Conservation (phyloP, 2,329 filamentous ascomycete species). For the Talaromyces rugulosus region DNA sequence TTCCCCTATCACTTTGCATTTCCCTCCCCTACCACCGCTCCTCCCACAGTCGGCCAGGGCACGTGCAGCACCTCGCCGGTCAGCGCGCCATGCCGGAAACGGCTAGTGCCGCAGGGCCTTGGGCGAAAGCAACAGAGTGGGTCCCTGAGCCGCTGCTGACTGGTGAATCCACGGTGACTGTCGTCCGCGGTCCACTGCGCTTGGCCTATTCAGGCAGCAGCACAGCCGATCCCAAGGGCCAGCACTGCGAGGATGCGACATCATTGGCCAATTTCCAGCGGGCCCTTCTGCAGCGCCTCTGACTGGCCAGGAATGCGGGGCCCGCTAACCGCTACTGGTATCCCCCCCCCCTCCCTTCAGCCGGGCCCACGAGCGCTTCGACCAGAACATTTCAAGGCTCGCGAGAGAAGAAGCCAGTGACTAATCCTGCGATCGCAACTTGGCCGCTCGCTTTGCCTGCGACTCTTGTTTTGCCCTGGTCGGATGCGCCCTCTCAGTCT, state of each 20-base stretch:
- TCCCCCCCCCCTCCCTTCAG: neutral
- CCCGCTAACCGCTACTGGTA: neutral
- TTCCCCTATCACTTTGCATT: neutral
- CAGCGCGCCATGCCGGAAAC: neutral
- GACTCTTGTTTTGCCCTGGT: neutral
- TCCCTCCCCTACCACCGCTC: neutral
- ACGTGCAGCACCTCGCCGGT: constrained; percentile 6
- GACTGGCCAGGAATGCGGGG: neutral
- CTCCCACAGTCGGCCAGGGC: neutral
- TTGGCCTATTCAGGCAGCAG: neutral
- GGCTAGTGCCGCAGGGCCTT: neutral
- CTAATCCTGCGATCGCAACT: neutral
- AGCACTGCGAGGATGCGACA: neutral
- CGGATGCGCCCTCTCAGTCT: neutral
- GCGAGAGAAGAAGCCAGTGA: neutral
- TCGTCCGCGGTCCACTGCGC: neutral
- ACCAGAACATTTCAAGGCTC: neutral
- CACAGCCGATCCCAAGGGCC: constrained; percentile 1
- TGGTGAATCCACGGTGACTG: neutral
- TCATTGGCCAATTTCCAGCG: neutral
- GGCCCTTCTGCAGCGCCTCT: neutral
- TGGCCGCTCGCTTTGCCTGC: neutral
- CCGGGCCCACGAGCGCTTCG: neutral
- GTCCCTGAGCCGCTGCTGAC: neutral
- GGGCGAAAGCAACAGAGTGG: constrained; percentile 2